phyloP scores from a whole-genome alignment of 2,329 filamentous ascomycete genomes.

The Clathrospora elynae region DNA sequence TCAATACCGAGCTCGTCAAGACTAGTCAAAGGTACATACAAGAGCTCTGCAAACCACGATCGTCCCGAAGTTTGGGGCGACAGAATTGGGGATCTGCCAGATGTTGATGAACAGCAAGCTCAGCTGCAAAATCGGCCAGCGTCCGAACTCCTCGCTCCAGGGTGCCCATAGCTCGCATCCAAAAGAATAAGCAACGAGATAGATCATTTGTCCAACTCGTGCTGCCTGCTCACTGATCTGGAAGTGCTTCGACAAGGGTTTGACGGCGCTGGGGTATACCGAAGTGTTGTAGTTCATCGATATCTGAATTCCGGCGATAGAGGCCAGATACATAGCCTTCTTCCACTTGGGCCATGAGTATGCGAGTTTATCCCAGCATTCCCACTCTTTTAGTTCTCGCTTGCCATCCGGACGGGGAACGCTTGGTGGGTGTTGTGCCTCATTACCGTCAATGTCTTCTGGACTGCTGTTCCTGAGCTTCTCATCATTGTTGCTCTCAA shows the following conservation, averaged over 20 bases:
- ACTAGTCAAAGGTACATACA: conserved; percentile 58
- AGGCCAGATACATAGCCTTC: conserved; percentile 58
- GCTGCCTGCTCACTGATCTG: conserved; percentile 39
- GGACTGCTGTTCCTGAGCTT: conserved; percentile 14
- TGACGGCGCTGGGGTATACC: conserved; percentile 59
- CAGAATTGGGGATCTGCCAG: conserved; percentile 71
- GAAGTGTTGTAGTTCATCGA: conserved; percentile 64
- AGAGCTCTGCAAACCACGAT: conserved; percentile 64
- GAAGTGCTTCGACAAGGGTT: conserved; percentile 64
- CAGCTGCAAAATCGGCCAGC: conserved; percentile 60
- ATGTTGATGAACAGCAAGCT: conserved; percentile 64
- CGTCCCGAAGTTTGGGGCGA: conserved; percentile 65
- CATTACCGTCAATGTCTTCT: conserved; percentile 10
- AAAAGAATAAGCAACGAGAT: conserved; percentile 78
- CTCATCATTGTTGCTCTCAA: conserved; percentile 19
- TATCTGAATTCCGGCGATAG: conserved; percentile 60
- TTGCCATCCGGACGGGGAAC: conserved; percentile 20
- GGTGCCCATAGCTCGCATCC: conserved; percentile 84
- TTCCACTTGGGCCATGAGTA: conserved; percentile 54
- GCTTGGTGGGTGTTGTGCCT: conserved; percentile 15
- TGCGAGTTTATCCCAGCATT: conserved; percentile 55
- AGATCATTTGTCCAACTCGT: conserved; percentile 49
- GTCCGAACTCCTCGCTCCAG: conserved; percentile 77
- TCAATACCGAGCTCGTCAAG: conserved; percentile 62
- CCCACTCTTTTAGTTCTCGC: conserved; percentile 45